Base-by-base conservation (phyloP, 1,139 yeast genomes). In the Pichia sp. region DNA sequence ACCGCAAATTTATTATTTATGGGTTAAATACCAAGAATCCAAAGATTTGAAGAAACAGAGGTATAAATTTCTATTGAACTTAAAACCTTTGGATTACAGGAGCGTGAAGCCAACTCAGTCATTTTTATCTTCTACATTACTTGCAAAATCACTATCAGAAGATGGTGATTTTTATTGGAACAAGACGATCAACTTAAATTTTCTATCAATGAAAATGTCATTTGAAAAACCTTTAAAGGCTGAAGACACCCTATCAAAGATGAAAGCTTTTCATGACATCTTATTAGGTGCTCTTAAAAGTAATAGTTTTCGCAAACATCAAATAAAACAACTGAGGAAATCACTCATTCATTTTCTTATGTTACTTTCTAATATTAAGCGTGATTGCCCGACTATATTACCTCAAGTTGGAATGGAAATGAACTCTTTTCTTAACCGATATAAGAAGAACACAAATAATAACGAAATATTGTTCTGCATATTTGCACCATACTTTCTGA, bases 341-440 rank as follows among this genome's bases (percentile, higher is more conserved):
- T 49, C 59, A 4, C 58, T 65, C 30, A 64, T 67, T 9, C 55
- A 62, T 34, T 17, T 65, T 27, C 38, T 63, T 5, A 65, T 63
- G 52, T 46, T 66, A n/a, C 30, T 59, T 2, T 65, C 66, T 62
- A 61, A 57, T 38, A 31, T 64, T 12, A 55, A 57, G 27, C 47
- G 36, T 1, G 56, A 55, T 43, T 53, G 50, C 17, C 36, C 49
- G 3, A 30, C 46, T 7, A 14, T 51, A 2, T 46, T 50, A 4
- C 58, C 51, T 3, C 38, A 51, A 27, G 16, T 59, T n/a, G 60
- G 60, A 5, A 43, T 56, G 8, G 54, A 53, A 16, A 49, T 59
- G 17, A 56, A 58, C 30, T 53, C 56, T 4, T 58, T 58, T 50
- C 34, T 56, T 8, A 51, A 54, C 49, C 31, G 41, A 27, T 51